phyloP scores from a whole-genome alignment of 169 alveolate genomes.

The Cryptosporidium canis region DNA sequence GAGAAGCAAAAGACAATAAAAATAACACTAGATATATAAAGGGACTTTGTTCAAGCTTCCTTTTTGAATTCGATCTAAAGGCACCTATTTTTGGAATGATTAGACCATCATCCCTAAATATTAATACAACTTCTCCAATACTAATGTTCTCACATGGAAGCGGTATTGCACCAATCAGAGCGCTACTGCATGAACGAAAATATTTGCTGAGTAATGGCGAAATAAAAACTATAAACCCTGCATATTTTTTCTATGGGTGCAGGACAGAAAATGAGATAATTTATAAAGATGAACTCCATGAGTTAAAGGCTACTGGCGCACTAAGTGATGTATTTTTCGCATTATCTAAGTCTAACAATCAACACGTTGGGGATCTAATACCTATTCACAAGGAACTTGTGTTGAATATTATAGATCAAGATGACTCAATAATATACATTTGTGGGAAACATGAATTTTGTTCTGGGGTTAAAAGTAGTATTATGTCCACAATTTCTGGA shows the following conservation, averaged over 20 bases:
- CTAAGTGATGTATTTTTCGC: slow-evolving; percentile 34
- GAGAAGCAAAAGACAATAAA: not conserved
- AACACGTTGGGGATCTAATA: slow-evolving; percentile 23
- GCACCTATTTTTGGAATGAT: slow-evolving; percentile 1
- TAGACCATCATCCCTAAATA: slow-evolving; percentile 4
- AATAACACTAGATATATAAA: not conserved
- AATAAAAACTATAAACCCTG: not conserved
- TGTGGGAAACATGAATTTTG: slow-evolving; percentile 41
- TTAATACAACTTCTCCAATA: not conserved
- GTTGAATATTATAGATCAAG: not conserved
- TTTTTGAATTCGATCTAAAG: not conserved
- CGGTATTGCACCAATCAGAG: slow-evolving; percentile 66
- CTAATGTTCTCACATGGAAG: slow-evolving; percentile 53
- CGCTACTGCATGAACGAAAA: slow-evolving; percentile 36
- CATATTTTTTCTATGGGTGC: slow-evolving; percentile 59
- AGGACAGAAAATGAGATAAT: slow-evolving; percentile 33
- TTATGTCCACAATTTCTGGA: not conserved
- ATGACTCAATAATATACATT: slow-evolving; percentile 3
- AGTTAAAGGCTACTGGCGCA: not conserved
- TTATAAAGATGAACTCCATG: slow-evolving; percentile 36
- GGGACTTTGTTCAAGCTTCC: slow-evolving; percentile 48
- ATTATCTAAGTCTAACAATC: slow-evolving; percentile 2
- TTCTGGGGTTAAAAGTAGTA: not conserved
- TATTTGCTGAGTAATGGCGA: not conserved
- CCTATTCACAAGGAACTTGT: not conserved